phyloP scores from a whole-genome alignment of 768 basidiomycete genomes.

The Lyophyllum semitale region DNA sequence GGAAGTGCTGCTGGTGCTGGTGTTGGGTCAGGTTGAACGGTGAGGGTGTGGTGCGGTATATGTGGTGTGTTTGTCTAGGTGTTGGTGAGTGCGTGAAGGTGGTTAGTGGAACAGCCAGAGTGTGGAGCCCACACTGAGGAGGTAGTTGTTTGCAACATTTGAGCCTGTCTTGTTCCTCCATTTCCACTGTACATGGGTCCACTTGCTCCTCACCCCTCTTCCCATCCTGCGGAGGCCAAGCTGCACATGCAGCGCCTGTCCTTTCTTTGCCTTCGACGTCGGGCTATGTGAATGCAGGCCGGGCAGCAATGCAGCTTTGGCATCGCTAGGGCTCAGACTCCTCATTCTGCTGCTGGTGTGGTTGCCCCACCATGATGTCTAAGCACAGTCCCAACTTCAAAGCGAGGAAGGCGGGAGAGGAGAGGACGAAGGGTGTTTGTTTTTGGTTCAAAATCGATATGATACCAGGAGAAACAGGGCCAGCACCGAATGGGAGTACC shows the following conservation, averaged over 20 bases:
- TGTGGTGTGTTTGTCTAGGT: constrained; percentile 37
- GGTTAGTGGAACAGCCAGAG: constrained; percentile 32
- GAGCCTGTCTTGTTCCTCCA: constrained; percentile 12
- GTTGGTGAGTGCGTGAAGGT: constrained; percentile 39
- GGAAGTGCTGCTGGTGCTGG: constrained; percentile 27
- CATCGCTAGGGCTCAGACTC: constrained; percentile 62
- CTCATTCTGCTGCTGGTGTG: constrained; percentile 40
- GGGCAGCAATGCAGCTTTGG: constrained; percentile 81
- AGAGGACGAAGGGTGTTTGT: constrained; percentile 34
- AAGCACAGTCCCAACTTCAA: constrained; percentile 19
- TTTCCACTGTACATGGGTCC: constrained; percentile 25
- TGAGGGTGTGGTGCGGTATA: constrained; percentile 43
- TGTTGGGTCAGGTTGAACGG: constrained; percentile 48
- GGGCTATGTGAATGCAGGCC: constrained; percentile 68
- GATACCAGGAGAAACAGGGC: constrained; percentile 71
- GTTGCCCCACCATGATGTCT: constrained; percentile 20
- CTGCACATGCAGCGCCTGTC: constrained; percentile 30
- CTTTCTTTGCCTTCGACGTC: constrained; percentile 46
- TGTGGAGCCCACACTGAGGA: constrained; percentile 24
- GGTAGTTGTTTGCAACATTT: constrained; percentile 30
- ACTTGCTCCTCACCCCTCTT: constrained; percentile 33
- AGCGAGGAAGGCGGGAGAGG: constrained; percentile 49
- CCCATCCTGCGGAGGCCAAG: constrained; percentile 30
- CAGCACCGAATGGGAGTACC: constrained; percentile 84
- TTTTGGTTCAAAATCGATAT: constrained; percentile 82